Base-by-base conservation (phyloP, 139 green algal genomes). In the Zygnema cylindricum region DNA sequence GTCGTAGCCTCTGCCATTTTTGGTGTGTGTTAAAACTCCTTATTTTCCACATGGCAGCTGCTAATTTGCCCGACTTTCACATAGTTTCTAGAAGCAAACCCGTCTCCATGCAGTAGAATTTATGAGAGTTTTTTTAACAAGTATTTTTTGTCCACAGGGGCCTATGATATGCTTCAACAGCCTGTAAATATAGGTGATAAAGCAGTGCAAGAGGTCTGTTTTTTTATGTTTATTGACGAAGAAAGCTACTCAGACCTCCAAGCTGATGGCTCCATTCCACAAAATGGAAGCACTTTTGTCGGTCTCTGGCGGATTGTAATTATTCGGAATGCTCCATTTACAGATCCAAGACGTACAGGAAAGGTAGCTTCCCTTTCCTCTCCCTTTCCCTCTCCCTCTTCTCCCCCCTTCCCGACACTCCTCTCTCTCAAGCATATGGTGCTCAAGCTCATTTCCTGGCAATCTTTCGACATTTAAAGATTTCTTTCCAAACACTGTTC, bases 151-250 rank as follows among this genome's bases (percentile, higher is more conserved):
- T 78, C 16, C 69, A 35, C 85, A 90, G 85, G 86, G 25, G 81
- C 79, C 0, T 91, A 91, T 43, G 86, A 91, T 49, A 7, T 86
- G 36, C 25, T 91, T 30, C 86, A 91, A 78, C 86, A 91, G 81
- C 86, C 86, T 25, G 69, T 33, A 2, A 82, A 91, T 49, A n/a
- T 91, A 0, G 82, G 86, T 75, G 32, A 84, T 25, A 36, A 69
- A 36, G 25, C 86, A 25, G 55, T 36, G 33, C 30, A 63, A 30
- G 43, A 91, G 11, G 82, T 88, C 36, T 91, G 86, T 75, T 91
- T 91, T 69, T 90, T 89, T 25, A 91, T 91, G 86, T 91, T 91
- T 83, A 78, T 91, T 36, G 86, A 91, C 30, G 86, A 91, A 81
- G 41, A 43, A 1, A 91, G 78, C 30, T 88, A 84, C 11, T 23